phyloP scores from a whole-genome alignment of 805 yeast species.

The Tetrapisispora namnaoensis region DNA sequence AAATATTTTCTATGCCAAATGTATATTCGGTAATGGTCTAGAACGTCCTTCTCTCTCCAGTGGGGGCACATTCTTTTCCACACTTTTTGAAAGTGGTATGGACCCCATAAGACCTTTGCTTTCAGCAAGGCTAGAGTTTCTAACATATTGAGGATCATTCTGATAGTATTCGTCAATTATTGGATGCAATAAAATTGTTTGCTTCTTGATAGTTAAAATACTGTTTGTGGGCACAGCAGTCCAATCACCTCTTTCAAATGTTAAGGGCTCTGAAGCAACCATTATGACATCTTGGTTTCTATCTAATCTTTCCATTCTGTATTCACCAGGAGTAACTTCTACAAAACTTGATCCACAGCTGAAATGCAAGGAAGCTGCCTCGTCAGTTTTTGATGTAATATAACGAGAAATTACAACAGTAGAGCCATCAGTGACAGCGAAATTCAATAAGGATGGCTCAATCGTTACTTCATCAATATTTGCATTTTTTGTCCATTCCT shows the following conservation, averaged over 20 bases:
- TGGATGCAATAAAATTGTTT: constrained; percentile 85
- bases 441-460: constrained; percentile 81
- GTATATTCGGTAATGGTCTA: constrained; percentile 21
- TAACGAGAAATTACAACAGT: constrained; percentile 81
- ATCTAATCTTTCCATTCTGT: constrained; percentile 87
- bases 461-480: constrained; percentile 24
- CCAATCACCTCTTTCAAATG: constrained; percentile 97
- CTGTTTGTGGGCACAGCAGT: constrained; percentile 93
- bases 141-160: constrained; percentile 51
- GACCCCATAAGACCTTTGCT: constrained; percentile 90
- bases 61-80: constrained; percentile 56
- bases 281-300: constrained; percentile 90
- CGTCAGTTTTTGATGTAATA: constrained; percentile 80
- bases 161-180: constrained; percentile 83
- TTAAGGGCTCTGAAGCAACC: constrained; percentile 93
- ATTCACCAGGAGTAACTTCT: constrained; percentile 85
- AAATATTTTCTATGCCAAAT: background rate
- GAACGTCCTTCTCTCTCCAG: constrained; percentile 66
- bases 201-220: constrained; percentile 66
- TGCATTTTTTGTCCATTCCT: constrained; percentile 61
- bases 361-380: constrained; percentile 92
- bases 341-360: constrained; percentile 87
- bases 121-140: constrained; percentile 78
- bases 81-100: constrained; percentile 55
- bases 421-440: constrained; percentile 91